Evolutionary conservation across 345 rosid species (phyloP), one percentile per base, ranked within the genome.

Genomic region (Citrus trifoliata): DNA sequence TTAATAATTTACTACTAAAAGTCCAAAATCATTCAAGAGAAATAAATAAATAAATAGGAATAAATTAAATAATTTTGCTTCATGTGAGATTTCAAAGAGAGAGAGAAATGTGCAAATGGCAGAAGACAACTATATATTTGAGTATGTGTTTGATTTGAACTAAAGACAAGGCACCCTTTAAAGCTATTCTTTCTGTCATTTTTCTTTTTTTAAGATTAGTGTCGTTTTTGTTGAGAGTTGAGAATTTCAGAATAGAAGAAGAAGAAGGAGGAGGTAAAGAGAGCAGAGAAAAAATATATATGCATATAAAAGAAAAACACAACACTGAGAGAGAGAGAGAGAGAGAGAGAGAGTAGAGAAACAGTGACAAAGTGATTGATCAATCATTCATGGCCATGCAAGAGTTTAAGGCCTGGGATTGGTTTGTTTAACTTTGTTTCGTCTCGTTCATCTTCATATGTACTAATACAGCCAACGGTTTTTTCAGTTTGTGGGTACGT

Each of bases 171-270:
- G 78, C 86, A 79, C 88, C 82, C 87, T 82, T 81, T 74, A 80
- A 88, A 82, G 83, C 81, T 80, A 86, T 83, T 87, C 82, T 58
- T 78, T 86, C 87, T 85, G 88, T 83, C 95, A 82, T 82, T 76
- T 78, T 48, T 30, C 40, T 0, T 68, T 74, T 73, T 78, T 73
- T 55, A 77, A 78, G 77, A 67, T 61, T 69, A 71, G 71, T 75
- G 79, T 78, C 73, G 82, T 82, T 83, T 82, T 18, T 67, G 76
- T 75, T 62, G 77, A 64, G 85, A 76, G 69, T 75, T 74, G 73
- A 81, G 82, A 74, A 63, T 68, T 63, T 4, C 25, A 60, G 82
- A 65, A 40, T 72, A 78, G 70, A 42, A 78, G 66, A 10, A 80
- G 70, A 67, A 55, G 71, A 38, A 74, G 78, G 21, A 76, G 73